Conservation (phyloP, 2,329 filamentous ascomycete genomes). For the Pseudocercospora musae region DNA sequence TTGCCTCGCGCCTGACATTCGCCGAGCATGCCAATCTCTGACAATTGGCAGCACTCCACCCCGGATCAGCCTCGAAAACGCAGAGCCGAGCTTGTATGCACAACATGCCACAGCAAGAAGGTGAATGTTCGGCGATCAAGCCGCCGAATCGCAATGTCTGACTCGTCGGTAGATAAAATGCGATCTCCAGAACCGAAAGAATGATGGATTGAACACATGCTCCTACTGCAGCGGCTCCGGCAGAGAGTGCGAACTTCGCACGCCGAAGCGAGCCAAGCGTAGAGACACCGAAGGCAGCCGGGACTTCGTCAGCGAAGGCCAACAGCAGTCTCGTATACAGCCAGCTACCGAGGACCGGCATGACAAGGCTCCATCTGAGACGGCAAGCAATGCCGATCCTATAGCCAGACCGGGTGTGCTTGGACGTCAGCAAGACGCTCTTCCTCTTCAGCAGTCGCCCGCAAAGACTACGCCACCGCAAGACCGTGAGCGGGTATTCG, state of each 20-base stretch:
- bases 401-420: not conserved
- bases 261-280: not conserved
- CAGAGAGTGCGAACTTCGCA: slow-evolving; percentile 1
- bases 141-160: not conserved
- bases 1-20: not conserved
- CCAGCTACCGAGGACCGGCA: not conserved
- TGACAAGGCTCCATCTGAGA: not conserved
- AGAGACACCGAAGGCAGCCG: not conserved
- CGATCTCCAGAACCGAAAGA: slow-evolving; percentile 6
- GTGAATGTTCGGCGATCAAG: too few relatives aligned
- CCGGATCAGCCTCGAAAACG: slow-evolving; percentile 8
- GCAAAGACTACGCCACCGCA: not conserved
- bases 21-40: slow-evolving; percentile 1
- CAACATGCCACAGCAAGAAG: slow-evolving; percentile 10
- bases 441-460: not conserved
- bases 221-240: slow-evolving; percentile 7
- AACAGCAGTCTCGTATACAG: not conserved
- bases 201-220: slow-evolving; percentile 1
- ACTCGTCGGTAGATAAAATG: slow-evolving; percentile 8
- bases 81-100: slow-evolving; percentile 10
- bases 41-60: slow-evolving; percentile 7
- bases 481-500: not conserved
- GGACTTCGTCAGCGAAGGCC: not conserved
- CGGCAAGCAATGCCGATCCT: not conserved
- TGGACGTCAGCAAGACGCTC: not conserved